Base-by-base conservation (phyloP, 306 rosid species). In the Argentina anserina region DNA sequence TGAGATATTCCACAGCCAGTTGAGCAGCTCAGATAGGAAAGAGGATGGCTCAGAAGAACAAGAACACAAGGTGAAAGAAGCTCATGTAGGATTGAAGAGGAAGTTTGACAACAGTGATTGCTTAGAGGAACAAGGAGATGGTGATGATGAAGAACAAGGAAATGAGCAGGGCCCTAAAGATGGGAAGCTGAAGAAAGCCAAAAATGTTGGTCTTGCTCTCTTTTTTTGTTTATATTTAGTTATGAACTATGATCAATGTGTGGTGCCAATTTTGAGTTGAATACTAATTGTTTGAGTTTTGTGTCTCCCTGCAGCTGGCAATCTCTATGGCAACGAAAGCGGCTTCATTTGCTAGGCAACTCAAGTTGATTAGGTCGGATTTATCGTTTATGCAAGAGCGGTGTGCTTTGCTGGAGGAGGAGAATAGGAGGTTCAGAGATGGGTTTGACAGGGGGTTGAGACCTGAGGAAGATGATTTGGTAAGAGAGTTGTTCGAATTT, bases 381-480 rank as follows among this genome's bases (percentile, higher is more conserved):
- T 40, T 91, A 46, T 81, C 92, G 70, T 95, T 90, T 60, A 75
- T 87, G 90, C 97, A 91, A 84, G 99, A 91, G 43, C 80, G 92
- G 43, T 90, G 96, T 65, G 71, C 59, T 62, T 50, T 90, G 75
- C 87, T 91, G 65, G 99, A 95, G 81, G 96, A 88, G 86, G 99
- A 91, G 89, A 95, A 95, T 20, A 73, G 90, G 72, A 81, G 97
- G 70, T 84, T 91, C 6, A 81, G 97, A 17, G 96, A 90, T 33
- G 97, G 97, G 34, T 78, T 90, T 36, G 76, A 75, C 7, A 83
- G 86, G 75, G 97, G 96, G 56, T 77, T 80, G 61, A 85, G 96
- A 82, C 97, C 93, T 0, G 97, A 95, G 64, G 97, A 95, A 88
- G 97, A 91, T 84, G 97, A 95, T 82, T 78, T 91, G 84, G 99